A percentile compares a stretch with the other conserved stretches of the same genome.
phyloP scores from a whole-genome alignment of 2,329 filamentous ascomycete genomes.

The Alternaria atra region DNA sequence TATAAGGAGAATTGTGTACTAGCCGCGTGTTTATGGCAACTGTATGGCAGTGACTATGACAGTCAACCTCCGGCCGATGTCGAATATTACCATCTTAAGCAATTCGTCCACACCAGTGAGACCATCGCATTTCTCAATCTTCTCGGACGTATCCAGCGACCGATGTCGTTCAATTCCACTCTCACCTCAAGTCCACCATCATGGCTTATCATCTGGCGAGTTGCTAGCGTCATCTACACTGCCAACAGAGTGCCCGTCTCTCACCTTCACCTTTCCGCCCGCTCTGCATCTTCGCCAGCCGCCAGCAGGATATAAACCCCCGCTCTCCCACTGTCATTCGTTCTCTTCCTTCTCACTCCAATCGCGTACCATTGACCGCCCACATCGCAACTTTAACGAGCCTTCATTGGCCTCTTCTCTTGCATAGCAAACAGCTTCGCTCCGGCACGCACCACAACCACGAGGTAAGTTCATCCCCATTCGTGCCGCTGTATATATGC shows the following conservation, averaged over 20 bases:
- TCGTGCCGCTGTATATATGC: not conserved
- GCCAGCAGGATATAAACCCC: constrained; percentile 2
- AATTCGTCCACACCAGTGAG: not conserved
- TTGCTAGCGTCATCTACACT: constrained; percentile 5
- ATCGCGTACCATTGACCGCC: not conserved
- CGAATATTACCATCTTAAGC: not conserved
- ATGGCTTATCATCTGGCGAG: not conserved
- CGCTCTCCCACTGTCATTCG: not conserved
- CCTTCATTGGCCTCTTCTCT: not conserved
- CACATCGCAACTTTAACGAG: not conserved
- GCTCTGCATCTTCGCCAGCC: not conserved
- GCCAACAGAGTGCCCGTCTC: not conserved
- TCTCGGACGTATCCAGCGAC: not conserved
- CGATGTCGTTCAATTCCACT: not conserved
- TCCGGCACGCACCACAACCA: not conserved
- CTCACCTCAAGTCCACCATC: not conserved
- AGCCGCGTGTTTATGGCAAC: too few relatives aligned
- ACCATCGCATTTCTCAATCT: not conserved
- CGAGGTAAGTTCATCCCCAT: not conserved
- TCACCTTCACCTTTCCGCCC: constrained; percentile 21
- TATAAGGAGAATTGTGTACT: not conserved
- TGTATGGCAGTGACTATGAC: not conserved
- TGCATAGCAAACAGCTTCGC: not conserved
- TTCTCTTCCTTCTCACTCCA: not conserved
- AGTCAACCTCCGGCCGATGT: not conserved